phyloP scores from a whole-genome alignment of 1,284 basidiomycete species.

The Ceratobasidium sp. region DNA sequence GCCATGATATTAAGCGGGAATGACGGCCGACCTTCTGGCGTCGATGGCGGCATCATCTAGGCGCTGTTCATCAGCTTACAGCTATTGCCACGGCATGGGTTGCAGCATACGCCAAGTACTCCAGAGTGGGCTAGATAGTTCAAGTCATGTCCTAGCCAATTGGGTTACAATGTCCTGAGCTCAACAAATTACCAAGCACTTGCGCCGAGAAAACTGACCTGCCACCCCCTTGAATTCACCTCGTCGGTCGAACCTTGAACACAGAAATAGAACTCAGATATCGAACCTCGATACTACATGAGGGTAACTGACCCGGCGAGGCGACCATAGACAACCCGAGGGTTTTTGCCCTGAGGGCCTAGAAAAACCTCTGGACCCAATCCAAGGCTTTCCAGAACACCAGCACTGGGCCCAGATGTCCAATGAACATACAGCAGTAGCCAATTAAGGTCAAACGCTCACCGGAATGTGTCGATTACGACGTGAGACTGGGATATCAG shows the following conservation, averaged over 20 bases:
- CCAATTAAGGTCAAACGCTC: background rate
- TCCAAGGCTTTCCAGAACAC: slow-evolving; percentile 81
- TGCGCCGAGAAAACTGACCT: slow-evolving; percentile 1
- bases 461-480: slow-evolving; percentile 82
- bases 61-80: slow-evolving; percentile 24
- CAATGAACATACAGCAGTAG: background rate
- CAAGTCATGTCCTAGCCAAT: slow-evolving; percentile 76
- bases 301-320: slow-evolving; percentile 66
- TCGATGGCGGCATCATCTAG: slow-evolving; percentile 74
- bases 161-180: background rate
- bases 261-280: no score
- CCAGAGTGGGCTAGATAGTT: slow-evolving; percentile 87
- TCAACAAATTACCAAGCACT: background rate
- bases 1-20: slow-evolving; percentile 82
- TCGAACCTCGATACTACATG: background rate
- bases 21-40: slow-evolving; percentile 64
- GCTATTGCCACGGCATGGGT: background rate
- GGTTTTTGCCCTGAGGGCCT: slow-evolving; percentile 61
- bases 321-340: slow-evolving; percentile 71
- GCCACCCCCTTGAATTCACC: slow-evolving; percentile 28
- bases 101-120: slow-evolving; percentile 58
- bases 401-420: slow-evolving; percentile 59
- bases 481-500: slow-evolving; percentile 78
- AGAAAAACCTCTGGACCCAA: slow-evolving; percentile 81
- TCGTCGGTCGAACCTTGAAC: slow-evolving; percentile 22